Evolutionary conservation across 345 rosid genomes (phyloP), one percentile per base, ranked within the genome.

Genomic region (Luvunga scandens): DNA sequence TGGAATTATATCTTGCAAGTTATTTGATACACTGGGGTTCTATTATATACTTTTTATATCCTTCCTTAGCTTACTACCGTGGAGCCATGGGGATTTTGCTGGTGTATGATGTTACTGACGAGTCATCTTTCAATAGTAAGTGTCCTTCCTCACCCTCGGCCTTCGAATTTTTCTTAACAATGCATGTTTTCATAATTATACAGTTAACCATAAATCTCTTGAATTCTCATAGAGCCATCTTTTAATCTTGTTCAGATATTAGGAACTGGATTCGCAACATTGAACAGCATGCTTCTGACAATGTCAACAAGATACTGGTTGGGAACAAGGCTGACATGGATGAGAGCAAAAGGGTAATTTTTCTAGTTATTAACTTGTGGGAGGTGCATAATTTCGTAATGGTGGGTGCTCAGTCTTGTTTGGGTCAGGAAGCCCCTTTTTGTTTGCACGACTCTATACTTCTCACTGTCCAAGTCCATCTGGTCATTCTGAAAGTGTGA

Each of bases 321-420:
- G 99, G 98, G 21, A 96, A 96, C 91, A 96, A 96, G 88, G 99
- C 99, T 76, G 99, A 96, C 82, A 96, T 96, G 98, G 98, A 94
- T 75, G 98, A 96, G 82, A 94, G 97, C 92, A 96, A 92, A 89
- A 88, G 97, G 91, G 98, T 94, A 85, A 24, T 64, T 76, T 45
- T 39, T 61, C n/a, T 53, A 4, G 69, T 57, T 55, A 16, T 19
- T 57, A 55, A 25, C 18, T 61, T 8, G 25, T 50, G 31, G 62
- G 61, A 75, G 21, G 42, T 67, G 71, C 65, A 39, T 72, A 33
- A 69, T 78, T 60, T 64, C 18, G 21, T 10, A 1, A 48, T 36
- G 81, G 69, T 61, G 42, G 63, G 50, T 36, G 70, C 31, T 66
- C 70, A 25, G 39, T 65, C 2, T 8, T 34, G 28, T 48, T 28